phyloP scores from a whole-genome alignment of 2,329 filamentous ascomycete species.

The Aspergillus bombycis region DNA sequence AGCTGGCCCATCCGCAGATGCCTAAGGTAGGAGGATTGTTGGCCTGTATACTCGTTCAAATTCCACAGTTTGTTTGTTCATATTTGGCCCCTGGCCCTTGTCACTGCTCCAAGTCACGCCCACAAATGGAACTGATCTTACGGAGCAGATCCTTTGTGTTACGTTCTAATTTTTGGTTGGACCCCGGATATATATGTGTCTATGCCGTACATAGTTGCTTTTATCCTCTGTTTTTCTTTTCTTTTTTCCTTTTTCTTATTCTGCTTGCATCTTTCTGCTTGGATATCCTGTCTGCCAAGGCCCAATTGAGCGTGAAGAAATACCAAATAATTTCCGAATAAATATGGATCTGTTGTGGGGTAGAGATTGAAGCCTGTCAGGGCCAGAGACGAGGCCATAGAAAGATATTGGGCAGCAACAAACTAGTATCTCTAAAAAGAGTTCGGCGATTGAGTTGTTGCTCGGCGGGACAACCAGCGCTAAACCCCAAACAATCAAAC shows the following conservation, averaged over 20 bases:
- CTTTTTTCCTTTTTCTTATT: neutral
- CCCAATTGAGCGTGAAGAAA: neutral
- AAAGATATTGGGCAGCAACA: conserved; percentile 5
- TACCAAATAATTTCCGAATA: neutral
- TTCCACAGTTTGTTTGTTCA: conserved; percentile 7
- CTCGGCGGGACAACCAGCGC: neutral
- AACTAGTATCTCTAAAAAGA: too few species aligned
- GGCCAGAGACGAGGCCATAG: conserved; percentile 2
- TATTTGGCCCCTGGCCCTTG: conserved; percentile 7
- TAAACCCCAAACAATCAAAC: conserved; percentile 3
- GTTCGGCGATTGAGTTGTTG: conserved; percentile 3
- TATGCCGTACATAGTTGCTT: neutral
- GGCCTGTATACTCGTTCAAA: neutral
- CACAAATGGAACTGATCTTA: conserved; percentile 12
- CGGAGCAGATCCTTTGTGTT: conserved; percentile 7
- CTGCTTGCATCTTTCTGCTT: neutral
- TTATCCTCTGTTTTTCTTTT: neutral
- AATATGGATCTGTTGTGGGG: neutral
- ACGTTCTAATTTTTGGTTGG: neutral
- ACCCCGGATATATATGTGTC: neutral
- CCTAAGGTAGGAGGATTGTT: conserved; percentile 5
- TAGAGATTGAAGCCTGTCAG: neutral
- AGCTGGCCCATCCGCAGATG: conserved; percentile 29
- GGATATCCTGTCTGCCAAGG: neutral
- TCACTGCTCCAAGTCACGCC: neutral